Base-by-base conservation (phyloP, 805 yeast species). In the Kazachstania viticola region DNA sequence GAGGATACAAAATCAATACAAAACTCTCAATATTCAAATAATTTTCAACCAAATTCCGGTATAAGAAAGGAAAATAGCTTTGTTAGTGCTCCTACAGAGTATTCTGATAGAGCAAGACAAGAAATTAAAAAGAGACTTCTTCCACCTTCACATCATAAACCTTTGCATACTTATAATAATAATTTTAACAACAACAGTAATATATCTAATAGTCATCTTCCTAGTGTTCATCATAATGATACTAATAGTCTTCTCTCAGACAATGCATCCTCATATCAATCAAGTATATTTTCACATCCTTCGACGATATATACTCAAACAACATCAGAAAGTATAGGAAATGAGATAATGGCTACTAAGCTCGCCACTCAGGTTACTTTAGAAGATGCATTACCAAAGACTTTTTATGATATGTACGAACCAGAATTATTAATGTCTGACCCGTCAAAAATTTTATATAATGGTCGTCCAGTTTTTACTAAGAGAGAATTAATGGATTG, bases 391-490 rank as follows among this genome's bases (percentile, higher is more conserved):
- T 41, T 75, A n/a, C 81, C 81, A 1, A 49, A 49, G 12, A 57
- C 58, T 17, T 75, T 64, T 42, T 46, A 56, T 14, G 75, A 71
- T 43, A 71, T 73, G 70, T 75, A 75, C 46, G 56, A 75, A 0
- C 67, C 75, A 1, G 79, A 74, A 36, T 49, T 72, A 9, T 51
- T 69, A 16, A 60, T 63, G 24, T 35, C 45, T 7, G 67, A 66
- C 35, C 63, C 69, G 7, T 38, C 47, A 6, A 48, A 48, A 17
- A 36, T 65, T 15, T 57, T 72, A 25, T 59, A 67, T 9, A 71
- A 71, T 39, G 79, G 79, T 0, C 59, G 84, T 27, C 83, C 82
- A 9, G 50, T 56, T 17, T 77, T 75, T 53, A 75, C 83, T 0
- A 69, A 67, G 38, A 59, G 84, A 32, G 72, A 69, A 12, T 58